phyloP scores from a whole-genome alignment of 768 basidiomycete species.

The Daedalea quercina region DNA sequence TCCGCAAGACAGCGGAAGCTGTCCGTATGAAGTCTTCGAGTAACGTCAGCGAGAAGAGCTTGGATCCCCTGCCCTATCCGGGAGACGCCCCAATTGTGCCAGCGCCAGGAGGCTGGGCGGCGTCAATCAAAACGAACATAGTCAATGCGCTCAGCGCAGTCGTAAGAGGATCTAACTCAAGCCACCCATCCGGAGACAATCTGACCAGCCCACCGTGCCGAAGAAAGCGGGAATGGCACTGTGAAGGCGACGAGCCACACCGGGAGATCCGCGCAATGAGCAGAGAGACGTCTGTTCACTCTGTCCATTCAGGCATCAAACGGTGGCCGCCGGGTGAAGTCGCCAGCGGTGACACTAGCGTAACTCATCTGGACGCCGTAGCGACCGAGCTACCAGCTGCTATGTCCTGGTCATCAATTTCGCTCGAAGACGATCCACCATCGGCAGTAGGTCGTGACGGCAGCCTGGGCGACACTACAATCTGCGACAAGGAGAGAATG shows the following conservation, averaged over 20 bases:
- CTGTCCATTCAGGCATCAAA: not conserved
- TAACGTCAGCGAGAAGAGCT: not conserved
- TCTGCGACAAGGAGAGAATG: not conserved
- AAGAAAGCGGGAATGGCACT: not conserved
- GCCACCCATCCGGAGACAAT: conserved; percentile 1
- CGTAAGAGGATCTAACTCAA: conserved; percentile 21
- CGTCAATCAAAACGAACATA: conserved; percentile 36
- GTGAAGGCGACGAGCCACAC: not conserved
- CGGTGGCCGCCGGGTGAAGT: conserved; percentile 7
- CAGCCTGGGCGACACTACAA: not conserved
- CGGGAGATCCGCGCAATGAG: not conserved
- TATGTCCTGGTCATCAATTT: not conserved
- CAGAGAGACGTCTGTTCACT: not conserved
- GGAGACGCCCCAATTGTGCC: conserved; percentile 11
- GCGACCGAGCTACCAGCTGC: not conserved
- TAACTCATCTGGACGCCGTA: not conserved
- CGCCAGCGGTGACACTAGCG: not conserved
- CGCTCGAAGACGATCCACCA: not conserved
- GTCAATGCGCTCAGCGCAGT: conserved; percentile 45
- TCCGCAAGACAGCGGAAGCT: not conserved
- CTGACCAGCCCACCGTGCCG: conserved; percentile 10
- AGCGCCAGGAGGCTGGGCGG: conserved; percentile 29
- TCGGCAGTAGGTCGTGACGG: not conserved
- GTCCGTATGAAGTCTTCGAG: not conserved
- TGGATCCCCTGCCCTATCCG: conserved; percentile 23